Percentiles rank a stretch among this genome's conserved stretches.
phyloP scores from a whole-genome alignment of 1,139 yeast species.

The Sugiyamaella sp. region DNA sequence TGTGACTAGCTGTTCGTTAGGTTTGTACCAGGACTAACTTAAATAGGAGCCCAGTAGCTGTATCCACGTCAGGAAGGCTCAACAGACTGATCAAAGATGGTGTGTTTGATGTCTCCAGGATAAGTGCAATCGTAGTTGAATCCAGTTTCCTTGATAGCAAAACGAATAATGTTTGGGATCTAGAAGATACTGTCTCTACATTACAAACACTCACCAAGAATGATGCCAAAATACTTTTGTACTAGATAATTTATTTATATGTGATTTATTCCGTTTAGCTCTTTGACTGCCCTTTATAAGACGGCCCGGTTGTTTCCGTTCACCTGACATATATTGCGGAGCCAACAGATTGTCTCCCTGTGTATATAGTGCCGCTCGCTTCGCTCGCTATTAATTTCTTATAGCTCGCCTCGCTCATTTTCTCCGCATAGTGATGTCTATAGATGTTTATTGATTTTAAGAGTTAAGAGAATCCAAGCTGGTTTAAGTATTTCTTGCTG shows the following conservation, averaged over 20 bases:
- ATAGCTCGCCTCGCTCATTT: no score
- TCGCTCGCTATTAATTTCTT: no score
- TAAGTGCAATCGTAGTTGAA: constrained; percentile 59
- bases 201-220: constrained; percentile 31
- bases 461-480: constrained; percentile 38
- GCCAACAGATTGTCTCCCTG: no score
- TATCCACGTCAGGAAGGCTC: constrained; percentile 65
- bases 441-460: neutral
- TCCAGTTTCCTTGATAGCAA: constrained; percentile 65
- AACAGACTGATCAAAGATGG: constrained; percentile 53
- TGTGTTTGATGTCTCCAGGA: constrained; percentile 42
- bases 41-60: constrained; percentile 55
- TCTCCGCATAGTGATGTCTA: no score
- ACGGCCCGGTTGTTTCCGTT: no score
- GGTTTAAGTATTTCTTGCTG: constrained; percentile 42
- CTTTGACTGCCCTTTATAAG: no score
- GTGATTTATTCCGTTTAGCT: constrained; percentile 1
- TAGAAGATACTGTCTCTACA: constrained; percentile 39
- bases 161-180: constrained; percentile 65
- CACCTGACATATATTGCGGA: no score
- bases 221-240: constrained; percentile 36
- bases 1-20: neutral
- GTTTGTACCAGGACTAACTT: neutral
- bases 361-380: no score
- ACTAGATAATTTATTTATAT: constrained; percentile 30